A percentile compares a stretch with the other conserved stretches of the same genome.
Evolutionary conservation across 169 alveolate genomes (phyloP).

Genomic region (Plasmodium vivax): DNA sequence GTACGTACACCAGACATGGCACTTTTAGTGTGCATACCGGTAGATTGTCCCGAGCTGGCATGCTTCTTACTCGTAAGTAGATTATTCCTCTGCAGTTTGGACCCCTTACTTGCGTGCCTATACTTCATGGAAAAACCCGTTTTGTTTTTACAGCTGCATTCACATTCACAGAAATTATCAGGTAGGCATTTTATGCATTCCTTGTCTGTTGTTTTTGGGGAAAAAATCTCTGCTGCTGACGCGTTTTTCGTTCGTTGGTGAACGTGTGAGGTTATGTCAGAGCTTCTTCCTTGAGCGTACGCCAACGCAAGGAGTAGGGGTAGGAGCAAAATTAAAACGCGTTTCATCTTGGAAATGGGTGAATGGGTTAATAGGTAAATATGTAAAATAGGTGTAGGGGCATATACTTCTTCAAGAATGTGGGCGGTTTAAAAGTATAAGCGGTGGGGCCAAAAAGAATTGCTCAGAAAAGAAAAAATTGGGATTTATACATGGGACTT

Average conservation of each 20-base stretch:
- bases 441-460: neutral
- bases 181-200: constrained; percentile 68
- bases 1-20: neutral
- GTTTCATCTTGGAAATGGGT: neutral
- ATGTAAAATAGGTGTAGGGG: neutral
- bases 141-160: constrained; percentile 64
- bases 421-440: neutral
- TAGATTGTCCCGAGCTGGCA: constrained; percentile 21
- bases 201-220: constrained; percentile 32
- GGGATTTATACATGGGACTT: neutral
- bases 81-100: neutral
- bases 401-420: neutral
- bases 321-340: neutral
- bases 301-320: neutral
- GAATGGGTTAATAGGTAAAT: neutral
- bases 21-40: neutral
- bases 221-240: constrained; percentile 50
- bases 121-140: constrained; percentile 73
- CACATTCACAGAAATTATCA: constrained; percentile 71
- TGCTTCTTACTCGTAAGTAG: neutral
- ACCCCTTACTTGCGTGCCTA: constrained; percentile 53
- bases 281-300: constrained; percentile 24
- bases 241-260: neutral
- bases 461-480: neutral
- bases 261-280: neutral